These are phyloP conservation scores for Caryopteris hybrid DNA, from an alignment of 305 asterid genomes.

Conservation along the genomic window DNA sequence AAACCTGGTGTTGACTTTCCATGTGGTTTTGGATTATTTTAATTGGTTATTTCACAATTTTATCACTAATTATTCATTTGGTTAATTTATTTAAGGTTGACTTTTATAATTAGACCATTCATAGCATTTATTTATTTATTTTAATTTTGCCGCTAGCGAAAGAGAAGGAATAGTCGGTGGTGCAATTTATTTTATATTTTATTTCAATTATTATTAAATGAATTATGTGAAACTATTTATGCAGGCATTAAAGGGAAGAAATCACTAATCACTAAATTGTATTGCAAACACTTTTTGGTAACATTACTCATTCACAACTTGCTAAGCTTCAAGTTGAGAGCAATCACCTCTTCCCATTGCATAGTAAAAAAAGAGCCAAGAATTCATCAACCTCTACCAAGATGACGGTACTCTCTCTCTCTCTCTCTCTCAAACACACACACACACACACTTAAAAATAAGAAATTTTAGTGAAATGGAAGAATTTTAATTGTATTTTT, in stretches of 20 bases:
- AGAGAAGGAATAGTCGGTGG: constrained; percentile 34
- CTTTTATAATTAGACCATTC: not conserved
- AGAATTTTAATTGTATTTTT: too few species aligned
- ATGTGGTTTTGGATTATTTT: not conserved
- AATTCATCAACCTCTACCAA: constrained; percentile 6
- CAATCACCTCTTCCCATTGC: not conserved
- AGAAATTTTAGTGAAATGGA: not conserved
- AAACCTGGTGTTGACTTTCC: not conserved
- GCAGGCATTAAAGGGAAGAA: too few species aligned
- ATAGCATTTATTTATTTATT: too few species aligned
- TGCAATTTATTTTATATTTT: not conserved
- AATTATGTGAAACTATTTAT: not conserved
- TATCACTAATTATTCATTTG: too few species aligned
- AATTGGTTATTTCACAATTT: not conserved
- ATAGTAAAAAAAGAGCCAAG: not conserved
- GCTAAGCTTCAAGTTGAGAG: not conserved
- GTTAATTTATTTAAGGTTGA: not conserved
- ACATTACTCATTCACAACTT: too few species aligned
- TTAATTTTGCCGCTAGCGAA: constrained; percentile 13
- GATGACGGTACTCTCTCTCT: constrained; percentile 22
- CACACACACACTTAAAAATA: not conserved
- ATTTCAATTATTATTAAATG: too few species aligned
- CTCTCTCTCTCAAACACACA: too few species aligned
- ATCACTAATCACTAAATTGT: not conserved
- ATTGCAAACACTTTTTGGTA: not conserved